Evolutionary conservation across 768 basidiomycete genomes (phyloP), one percentile per base, ranked within the genome.

Genomic region (Boletus patriciae): DNA sequence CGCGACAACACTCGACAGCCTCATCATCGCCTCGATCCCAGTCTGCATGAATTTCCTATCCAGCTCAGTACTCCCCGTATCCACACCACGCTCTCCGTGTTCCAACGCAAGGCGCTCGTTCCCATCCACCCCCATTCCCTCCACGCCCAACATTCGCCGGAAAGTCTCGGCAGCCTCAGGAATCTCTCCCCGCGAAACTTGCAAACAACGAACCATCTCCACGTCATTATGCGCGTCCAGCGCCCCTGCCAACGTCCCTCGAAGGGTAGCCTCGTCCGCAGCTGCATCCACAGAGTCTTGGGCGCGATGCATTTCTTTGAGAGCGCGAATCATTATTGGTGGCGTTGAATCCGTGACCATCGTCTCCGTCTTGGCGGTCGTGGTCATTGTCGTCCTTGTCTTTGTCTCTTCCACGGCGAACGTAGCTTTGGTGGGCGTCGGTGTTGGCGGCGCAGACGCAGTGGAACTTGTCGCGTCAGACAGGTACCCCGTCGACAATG

Each of bases 1-100:
- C 45, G 38, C 57, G 58, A 18, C 58, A 18, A 43, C 54, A 29
- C 67, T 69, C 60, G 84, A 86, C 76, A 91, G 72, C 60, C 87
- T 75, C 52, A 83, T 73, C 61, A 91, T 75, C 6, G 87, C 85
- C 51, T 90, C 88, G 51, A 90, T 85, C 6, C 87, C 84, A 34
- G 77, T 81, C 67, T 90, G 87, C 52, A 89, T 78, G 67, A 90
- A 89, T 68, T 87, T 84, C 36, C 78, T 77, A 60, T 89, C 84
- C 21, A 68, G 52, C 18, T 66, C 63, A 3, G 52, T 47, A 16
- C 51, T 38, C 6, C 27, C 40, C 18, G 6, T n/a, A 15, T 48
- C 37, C 9, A 29, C 10, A 2, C 15, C 31, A 6, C n/a, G 21
- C 16, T 23, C 16, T 13, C 21, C 23, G 2, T 10, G 16, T 36